These are phyloP conservation scores for Naganishia friedmannii DNA, from an alignment of 768 basidiomycete species.

Conservation along the genomic window DNA sequence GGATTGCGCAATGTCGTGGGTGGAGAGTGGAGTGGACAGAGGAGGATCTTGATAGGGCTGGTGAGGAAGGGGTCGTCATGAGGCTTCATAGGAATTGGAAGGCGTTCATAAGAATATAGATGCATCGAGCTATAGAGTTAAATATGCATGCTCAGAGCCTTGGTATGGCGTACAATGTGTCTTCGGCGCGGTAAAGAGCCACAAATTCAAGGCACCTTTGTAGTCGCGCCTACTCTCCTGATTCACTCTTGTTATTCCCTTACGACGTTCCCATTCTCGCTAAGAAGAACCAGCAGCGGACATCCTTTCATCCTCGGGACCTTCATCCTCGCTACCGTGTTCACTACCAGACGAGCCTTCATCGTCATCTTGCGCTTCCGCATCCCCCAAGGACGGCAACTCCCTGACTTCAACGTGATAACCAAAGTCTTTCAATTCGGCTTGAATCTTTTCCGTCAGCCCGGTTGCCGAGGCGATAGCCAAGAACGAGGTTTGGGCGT, in stretches of 20 bases:
- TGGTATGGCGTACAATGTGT: not conserved
- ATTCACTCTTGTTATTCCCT: too few relatives aligned
- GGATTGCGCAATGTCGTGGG: slow-evolving; percentile 69
- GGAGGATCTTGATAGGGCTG: slow-evolving; percentile 35
- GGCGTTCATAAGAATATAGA: slow-evolving; percentile 22
- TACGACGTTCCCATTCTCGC: not conserved
- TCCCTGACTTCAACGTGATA: slow-evolving; percentile 73
- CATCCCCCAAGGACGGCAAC: slow-evolving; percentile 59
- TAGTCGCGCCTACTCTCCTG: too few relatives aligned
- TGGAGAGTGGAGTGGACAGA: slow-evolving; percentile 66
- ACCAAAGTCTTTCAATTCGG: slow-evolving; percentile 65
- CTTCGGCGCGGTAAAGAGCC: not conserved
- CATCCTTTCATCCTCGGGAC: slow-evolving; percentile 19
- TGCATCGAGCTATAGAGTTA: not conserved
- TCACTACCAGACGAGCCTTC: slow-evolving; percentile 6
- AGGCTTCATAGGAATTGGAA: slow-evolving; percentile 71
- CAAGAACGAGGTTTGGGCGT: slow-evolving; percentile 68
- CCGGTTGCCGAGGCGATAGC: slow-evolving; percentile 79
- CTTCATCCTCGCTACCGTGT: slow-evolving; percentile 17
- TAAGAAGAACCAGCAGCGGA: slow-evolving; percentile 14
- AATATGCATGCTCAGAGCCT: not conserved
- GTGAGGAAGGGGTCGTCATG: slow-evolving; percentile 60
- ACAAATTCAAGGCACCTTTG: not conserved
- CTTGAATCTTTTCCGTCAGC: slow-evolving; percentile 69
- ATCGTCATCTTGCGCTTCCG: slow-evolving; percentile 28